phyloP scores from a whole-genome alignment of 371 early-diverging fungal species.

The Mitosporidium daphniae region DNA sequence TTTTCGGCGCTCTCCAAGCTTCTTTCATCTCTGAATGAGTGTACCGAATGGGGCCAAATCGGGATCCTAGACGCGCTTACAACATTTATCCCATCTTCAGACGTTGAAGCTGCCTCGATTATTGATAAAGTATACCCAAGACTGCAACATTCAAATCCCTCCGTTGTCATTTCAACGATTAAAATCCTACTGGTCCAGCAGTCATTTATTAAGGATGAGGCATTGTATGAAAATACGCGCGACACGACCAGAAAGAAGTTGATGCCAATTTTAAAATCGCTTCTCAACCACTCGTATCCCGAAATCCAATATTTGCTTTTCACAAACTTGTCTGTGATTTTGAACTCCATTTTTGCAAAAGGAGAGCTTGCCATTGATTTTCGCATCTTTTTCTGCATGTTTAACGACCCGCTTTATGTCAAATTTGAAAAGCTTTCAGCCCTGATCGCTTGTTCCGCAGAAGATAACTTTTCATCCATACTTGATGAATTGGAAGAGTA shows the following conservation, averaged over 20 bases:
- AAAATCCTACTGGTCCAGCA: constrained; percentile 41
- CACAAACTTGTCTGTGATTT: constrained; percentile 60
- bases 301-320: constrained; percentile 83
- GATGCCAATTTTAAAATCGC: constrained; percentile 36
- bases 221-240: constrained; percentile 20
- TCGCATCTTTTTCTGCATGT: constrained; percentile 81
- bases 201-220: constrained; percentile 48
- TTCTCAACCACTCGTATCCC: constrained; percentile 41
- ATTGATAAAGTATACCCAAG: constrained; percentile 62
- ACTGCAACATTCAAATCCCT: constrained; percentile 77
- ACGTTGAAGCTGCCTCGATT: constrained; percentile 46
- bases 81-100: constrained; percentile 34
- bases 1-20: constrained; percentile 21
- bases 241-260: constrained; percentile 29
- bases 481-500: constrained; percentile 59
- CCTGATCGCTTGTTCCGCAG: constrained; percentile 40
- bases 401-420: constrained; percentile 86
- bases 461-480: constrained; percentile 45
- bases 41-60: constrained; percentile 80
- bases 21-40: constrained; percentile 63
- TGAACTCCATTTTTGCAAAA: constrained; percentile 45
- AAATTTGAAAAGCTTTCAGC: constrained; percentile 78
- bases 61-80: constrained; percentile 45
- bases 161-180: constrained; percentile 51
- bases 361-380: constrained; percentile 45